Evolutionary conservation across 306 rosid species (phyloP).

Genomic region (Ochetophila trinervis): DNA sequence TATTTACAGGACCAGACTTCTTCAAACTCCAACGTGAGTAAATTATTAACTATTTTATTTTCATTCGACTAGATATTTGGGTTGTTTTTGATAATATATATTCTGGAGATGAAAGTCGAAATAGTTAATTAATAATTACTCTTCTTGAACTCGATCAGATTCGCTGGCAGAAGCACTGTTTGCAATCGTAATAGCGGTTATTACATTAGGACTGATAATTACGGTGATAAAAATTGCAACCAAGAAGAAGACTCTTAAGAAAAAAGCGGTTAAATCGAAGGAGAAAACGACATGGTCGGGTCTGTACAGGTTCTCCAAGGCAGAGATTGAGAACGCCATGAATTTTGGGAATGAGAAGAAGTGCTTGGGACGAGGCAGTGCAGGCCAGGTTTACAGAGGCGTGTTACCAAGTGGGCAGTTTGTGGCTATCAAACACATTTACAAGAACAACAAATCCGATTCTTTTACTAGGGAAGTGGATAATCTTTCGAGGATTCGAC

Average conservation of each 20-base stretch:
- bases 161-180: constrained; percentile 23
- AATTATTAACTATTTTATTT: not conserved
- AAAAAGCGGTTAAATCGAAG: constrained; percentile 12
- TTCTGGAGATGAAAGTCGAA: not conserved
- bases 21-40: constrained; percentile 39
- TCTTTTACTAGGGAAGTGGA: constrained; percentile 64
- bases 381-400: constrained; percentile 75
- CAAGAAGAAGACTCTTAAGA: constrained; percentile 41
- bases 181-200: constrained; percentile 18
- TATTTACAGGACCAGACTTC: constrained; percentile 26
- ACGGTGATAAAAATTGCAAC: constrained; percentile 36
- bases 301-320: constrained; percentile 61
- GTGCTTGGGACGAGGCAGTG: constrained; percentile 76
- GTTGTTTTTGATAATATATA: too few relatives aligned
- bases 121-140: not conserved
- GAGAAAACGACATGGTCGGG: constrained; percentile 54
- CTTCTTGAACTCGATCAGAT: constrained; percentile 18
- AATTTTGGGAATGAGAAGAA: constrained; percentile 34
- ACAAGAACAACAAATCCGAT: constrained; percentile 47
- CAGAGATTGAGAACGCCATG: constrained; percentile 72
- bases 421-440: constrained; percentile 77
- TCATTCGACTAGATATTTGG: not conserved
- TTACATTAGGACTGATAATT: constrained; percentile 27
- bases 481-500: constrained; percentile 78
- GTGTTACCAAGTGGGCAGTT: constrained; percentile 81